Base-by-base conservation (phyloP, 2,329 filamentous ascomycete species). In the Emergomyces orientalis region DNA sequence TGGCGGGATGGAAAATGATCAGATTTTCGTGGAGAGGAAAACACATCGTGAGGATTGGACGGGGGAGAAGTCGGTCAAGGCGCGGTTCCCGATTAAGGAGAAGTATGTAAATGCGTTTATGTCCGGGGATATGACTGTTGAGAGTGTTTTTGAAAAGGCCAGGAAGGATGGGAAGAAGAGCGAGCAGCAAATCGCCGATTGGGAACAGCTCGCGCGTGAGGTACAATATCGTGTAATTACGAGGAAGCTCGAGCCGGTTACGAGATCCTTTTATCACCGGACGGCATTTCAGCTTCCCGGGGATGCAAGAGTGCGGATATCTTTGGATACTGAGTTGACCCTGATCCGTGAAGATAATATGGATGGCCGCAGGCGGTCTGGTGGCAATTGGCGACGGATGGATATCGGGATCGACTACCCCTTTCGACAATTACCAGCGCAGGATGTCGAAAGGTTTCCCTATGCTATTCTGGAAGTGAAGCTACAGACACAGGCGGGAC, bases 1-100 rank as follows among this genome's bases (percentile, higher is more conserved):
- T 72, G 94, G 94, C 64, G 91, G 90, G 51, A 97, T 99, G 93
- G 86, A 94, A 70, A 91, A 82, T 61, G 92, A 97, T 72, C 94
- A 90, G 62, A 95, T 97, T 63, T 99, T 97, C 71, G 88, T 99
- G 30, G 94, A 99, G 80, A 86, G 94, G 66, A 99, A 99, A 79
- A 99, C 94, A 0, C 94, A 99, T 79, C 88, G 94, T 47, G 94
- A 99, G 76, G 94, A 99, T 75, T 99, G 94, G 94, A 99, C 94
- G 0, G 94, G 94, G 63, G 94, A 99, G 75, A 96, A 97, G 79
- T 97, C 93, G 1, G 94, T 99, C 78, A 99, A 99, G 80, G 93
- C 94, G 52, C 89, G 94, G 52, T 99, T 99, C 72, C 84, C 89
- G 9, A 82, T 94, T 67, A 97, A 99, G 80, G 94, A 99, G 79